Base-by-base conservation (phyloP, 495 filamentous ascomycete genomes). In the Talaromyces thailandensis region DNA sequence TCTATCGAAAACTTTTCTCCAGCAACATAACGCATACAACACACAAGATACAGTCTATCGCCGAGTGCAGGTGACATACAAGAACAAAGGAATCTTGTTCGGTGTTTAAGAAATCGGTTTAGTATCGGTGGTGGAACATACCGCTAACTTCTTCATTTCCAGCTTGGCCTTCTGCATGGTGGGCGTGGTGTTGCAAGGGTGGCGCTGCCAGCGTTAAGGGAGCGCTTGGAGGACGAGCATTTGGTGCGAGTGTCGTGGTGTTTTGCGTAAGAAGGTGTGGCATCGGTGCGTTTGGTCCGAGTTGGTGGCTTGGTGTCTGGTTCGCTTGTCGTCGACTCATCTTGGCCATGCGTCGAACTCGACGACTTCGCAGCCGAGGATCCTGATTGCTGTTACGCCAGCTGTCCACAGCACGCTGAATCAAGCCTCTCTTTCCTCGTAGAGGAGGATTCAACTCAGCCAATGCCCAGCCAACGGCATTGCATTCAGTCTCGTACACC, bases 331-430 rank as follows among this genome's bases (percentile, higher is more conserved):
- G 85, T 67, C 83, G 91, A 77, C 85, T 92, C 70, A 96, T 90
- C 80, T 98, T 98, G 60, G 92, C 92, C 90, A 94, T 93, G 60
- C 94, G 82, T 61, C 95, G 84, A 45, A 98, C 94, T 61, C 94
- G 84, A 70, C 94, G 78, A 75, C 93, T 97, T 68, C 94, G 85
- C 67, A 98, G 76, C 64, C 92, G 82, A 21, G 90, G 89, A 65
- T 98, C 94, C 75, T 96, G 92, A 74, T 98, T 98, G 81, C 95
- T 98, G 74, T 98, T 98, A 55, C 94, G 80, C 94, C 94, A 98
- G 73, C 93, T 97, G 75, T 98, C 94, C 32, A 98, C 94, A 21
- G 94, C 94, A 56, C 94, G 84, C 75, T 98, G 94, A 63, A 98
- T 98, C 64, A 98, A 80, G 8, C 94, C 94, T 56, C 94, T 85